phyloP scores from a whole-genome alignment of 768 basidiomycete species.

The Boletales sp. region DNA sequence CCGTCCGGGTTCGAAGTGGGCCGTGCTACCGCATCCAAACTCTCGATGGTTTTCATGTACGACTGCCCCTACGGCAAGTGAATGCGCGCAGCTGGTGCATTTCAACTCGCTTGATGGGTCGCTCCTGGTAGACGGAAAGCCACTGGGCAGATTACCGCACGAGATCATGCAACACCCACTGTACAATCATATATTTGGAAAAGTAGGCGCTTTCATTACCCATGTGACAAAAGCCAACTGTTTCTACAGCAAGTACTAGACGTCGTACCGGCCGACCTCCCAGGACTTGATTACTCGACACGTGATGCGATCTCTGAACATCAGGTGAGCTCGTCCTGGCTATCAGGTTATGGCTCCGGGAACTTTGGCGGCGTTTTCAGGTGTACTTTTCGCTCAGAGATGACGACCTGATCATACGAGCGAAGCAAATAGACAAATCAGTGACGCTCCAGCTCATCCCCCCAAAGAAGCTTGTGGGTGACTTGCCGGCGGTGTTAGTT shows the following conservation, averaged over 20 bases:
- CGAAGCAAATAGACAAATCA: neutral
- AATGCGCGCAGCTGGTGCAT: constrained; percentile 20
- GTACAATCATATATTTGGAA: constrained; percentile 20
- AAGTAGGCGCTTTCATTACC: constrained; percentile 3
- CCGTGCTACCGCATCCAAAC: constrained; percentile 2
- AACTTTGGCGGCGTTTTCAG: constrained; percentile 1
- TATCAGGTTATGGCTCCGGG: neutral
- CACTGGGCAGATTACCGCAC: constrained; percentile 21
- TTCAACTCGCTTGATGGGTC: constrained; percentile 23
- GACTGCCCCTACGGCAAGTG: constrained; percentile 6
- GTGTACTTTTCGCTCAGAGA: constrained; percentile 21
- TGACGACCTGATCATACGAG: constrained; percentile 18
- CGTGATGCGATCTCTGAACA: constrained; percentile 12
- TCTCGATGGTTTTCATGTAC: constrained; percentile 21
- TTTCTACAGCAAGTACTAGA: constrained; percentile 18
- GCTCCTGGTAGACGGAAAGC: constrained; percentile 26
- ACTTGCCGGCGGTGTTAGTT: constrained; percentile 25
- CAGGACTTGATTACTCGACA: constrained; percentile 26
- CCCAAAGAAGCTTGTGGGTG: constrained; percentile 14
- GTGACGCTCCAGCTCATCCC: constrained; percentile 25
- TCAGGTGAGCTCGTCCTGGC: constrained; percentile 8
- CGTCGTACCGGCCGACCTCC: constrained; percentile 21
- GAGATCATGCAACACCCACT: constrained; percentile 15
- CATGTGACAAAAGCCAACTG: neutral
- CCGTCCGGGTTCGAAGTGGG: constrained; percentile 23